These are phyloP conservation scores for Cyberlindnera xishuangbannaensis DNA, from an alignment of 805 yeast genomes.

Conservation along the genomic window DNA sequence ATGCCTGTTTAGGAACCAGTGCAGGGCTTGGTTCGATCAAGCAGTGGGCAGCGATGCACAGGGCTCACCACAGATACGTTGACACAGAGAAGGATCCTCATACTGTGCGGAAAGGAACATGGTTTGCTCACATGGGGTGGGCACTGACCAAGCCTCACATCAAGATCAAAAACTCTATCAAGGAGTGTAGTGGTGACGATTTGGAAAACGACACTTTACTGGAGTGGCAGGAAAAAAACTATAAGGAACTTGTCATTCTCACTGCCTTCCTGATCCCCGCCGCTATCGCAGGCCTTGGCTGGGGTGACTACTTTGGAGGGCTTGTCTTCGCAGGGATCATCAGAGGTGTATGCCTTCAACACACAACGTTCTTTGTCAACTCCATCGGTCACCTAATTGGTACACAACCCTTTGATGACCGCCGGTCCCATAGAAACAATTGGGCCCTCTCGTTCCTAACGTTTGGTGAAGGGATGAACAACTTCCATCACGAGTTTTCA, in stretches of 20 bases:
- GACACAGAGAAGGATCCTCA: constrained; percentile 90
- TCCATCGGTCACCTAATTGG: constrained; percentile 80
- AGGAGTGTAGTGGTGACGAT: constrained; percentile 44
- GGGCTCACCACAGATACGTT: constrained; percentile 86
- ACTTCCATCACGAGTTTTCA: constrained; percentile 94
- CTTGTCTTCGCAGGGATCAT: constrained; percentile 72
- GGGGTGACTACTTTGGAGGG: constrained; percentile 78
- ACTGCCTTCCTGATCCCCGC: constrained; percentile 61
- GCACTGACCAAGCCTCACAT: constrained; percentile 63
- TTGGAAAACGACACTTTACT: constrained; percentile 52
- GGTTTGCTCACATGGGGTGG: constrained; percentile 89
- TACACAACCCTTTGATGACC: constrained; percentile 66
- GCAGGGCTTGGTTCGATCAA: constrained; percentile 72
- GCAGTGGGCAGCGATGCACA: constrained; percentile 79
- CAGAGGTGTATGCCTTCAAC: constrained; percentile 70
- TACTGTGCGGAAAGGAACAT: constrained; percentile 71
- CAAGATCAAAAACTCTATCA: constrained; percentile 34
- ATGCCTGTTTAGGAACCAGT: constrained; percentile 62
- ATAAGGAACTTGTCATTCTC: constrained; percentile 44
- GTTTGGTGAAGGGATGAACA: constrained; percentile 88
- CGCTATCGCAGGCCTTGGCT: constrained; percentile 53
- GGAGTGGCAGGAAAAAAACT: constrained; percentile 23
- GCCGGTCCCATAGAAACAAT: constrained; percentile 68
- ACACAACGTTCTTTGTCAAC: constrained; percentile 70
- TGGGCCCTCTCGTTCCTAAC: constrained; percentile 58